These are phyloP conservation scores for Astrephomene gubernaculifera DNA, from an alignment of 139 green algal genomes.

Conservation along the genomic window DNA sequence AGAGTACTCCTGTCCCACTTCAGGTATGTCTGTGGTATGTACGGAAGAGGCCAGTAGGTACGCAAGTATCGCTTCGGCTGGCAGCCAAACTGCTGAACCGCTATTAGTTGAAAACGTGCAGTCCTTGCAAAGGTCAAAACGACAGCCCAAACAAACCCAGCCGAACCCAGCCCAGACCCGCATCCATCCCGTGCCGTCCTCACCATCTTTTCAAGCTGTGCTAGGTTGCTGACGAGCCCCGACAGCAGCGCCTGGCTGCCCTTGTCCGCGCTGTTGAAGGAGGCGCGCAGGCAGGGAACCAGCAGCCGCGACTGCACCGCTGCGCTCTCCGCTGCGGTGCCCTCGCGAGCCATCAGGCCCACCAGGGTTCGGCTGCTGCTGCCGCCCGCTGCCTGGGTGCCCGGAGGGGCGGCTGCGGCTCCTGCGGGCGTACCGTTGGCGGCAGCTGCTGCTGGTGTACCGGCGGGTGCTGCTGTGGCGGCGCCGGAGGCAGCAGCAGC, in stretches of 20 bases:
- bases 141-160: too few relatives aligned
- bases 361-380: background rate
- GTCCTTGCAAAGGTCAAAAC: too few relatives aligned
- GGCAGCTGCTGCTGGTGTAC: background rate
- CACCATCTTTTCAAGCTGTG: conserved; percentile 54
- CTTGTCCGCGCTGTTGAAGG: conserved; percentile 13
- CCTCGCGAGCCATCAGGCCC: conserved; percentile 23
- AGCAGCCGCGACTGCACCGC: conserved; percentile 37
- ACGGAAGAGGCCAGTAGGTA: too few relatives aligned
- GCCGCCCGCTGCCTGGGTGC: too few relatives aligned
- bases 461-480: background rate
- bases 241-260: conserved; percentile 34
- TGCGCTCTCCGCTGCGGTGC: conserved; percentile 22
- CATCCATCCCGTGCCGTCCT: too few relatives aligned
- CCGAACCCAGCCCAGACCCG: too few relatives aligned
- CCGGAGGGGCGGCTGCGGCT: background rate
- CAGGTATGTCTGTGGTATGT: too few relatives aligned
- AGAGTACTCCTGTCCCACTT: too few relatives aligned
- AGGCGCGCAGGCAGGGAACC: conserved; percentile 35
- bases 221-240: conserved; percentile 39
- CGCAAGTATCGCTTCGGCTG: too few relatives aligned
- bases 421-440: background rate
- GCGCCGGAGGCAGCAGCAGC: background rate
- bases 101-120: too few relatives aligned
- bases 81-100: too few relatives aligned